Evolutionary conservation across 306 rosid genomes (phyloP), one percentile per base, ranked within the genome.

Genomic region (Prunus mongolica): DNA sequence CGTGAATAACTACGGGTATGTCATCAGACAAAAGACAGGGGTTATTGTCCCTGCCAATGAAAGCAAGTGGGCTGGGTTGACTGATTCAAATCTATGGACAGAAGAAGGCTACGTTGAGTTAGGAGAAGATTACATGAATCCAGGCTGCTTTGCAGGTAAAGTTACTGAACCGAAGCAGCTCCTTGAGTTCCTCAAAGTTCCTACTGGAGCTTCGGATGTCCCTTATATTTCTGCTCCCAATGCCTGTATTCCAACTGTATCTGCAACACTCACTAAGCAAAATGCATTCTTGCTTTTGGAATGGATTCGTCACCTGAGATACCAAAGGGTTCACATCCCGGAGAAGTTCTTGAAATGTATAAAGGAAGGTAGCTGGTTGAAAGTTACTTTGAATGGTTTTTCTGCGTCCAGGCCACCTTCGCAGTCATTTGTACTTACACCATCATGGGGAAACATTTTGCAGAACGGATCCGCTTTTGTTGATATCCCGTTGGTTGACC

Each of bases 311-410:
- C 34, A 79, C 20, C 72, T 87, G 65, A 84, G 47, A 65, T 1
- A 3, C 2, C 38, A 64, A 19, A 71, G 86, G 19, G 18, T 9
- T 51, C 44, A 8, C n/a, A 50, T 86, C 22, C 89, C 92, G 1
- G 22, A 27, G 44, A 83, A 28, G 54, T 89, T 93, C 58, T 75
- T 89, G 87, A 74, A 57, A 12, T 78, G 84, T 80, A 76, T 90
- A 72, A 84, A 74, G 84, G 85, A 80, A 50, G 96, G 97, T 9
- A 70, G 79, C 64, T 90, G 97, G 97, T 85, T 93, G 52, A 87
- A 77, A 76, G 81, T 79, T 64, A 86, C 86, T 12, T 67, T 76
- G 77, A 77, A 61, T 68, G 90, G 85, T 52, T 69, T 3, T 67
- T 6, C 64, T 15, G 79, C 64, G 16, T 73, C 54, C 61, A 84